These are phyloP conservation scores for Ascoidea tarda DNA, from an alignment of 805 yeast species.

Conservation along the genomic window DNA sequence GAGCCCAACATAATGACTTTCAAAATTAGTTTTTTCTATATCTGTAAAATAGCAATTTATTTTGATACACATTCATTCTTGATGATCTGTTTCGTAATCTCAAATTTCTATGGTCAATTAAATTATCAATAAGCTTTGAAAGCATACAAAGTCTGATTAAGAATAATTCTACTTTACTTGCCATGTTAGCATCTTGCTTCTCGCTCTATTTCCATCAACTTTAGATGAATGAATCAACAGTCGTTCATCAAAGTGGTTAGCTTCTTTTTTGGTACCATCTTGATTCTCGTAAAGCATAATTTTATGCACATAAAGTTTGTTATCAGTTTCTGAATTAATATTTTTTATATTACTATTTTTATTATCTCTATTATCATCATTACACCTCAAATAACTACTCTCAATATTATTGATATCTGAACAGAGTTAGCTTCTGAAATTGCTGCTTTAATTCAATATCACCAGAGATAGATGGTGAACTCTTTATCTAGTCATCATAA, in stretches of 20 bases:
- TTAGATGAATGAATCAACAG: too few relatives aligned
- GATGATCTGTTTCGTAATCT: conserved; percentile 45
- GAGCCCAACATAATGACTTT: conserved; percentile 32
- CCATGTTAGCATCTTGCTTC: background rate
- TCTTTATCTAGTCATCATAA: too few relatives aligned
- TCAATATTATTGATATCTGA: conserved; percentile 19
- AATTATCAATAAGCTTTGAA: background rate
- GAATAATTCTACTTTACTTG: too few relatives aligned
- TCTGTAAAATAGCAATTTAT: conserved; percentile 45
- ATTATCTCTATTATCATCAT: conserved; percentile 5
- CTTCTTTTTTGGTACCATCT: background rate
- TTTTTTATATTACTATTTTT: too few relatives aligned
- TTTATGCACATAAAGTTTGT: conserved; percentile 4
- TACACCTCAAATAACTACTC: conserved; percentile 7
- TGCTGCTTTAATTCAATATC: conserved; percentile 8
- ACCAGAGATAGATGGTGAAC: background rate
- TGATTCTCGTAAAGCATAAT: background rate
- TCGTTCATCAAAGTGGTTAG: background rate
- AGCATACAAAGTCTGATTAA: too few relatives aligned
- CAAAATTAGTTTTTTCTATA: conserved; percentile 27
- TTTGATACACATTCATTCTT: conserved; percentile 38
- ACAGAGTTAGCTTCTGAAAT: conserved; percentile 14
- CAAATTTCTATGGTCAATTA: conserved; percentile 54
- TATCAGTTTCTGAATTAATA: conserved; percentile 15
- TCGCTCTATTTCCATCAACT: background rate